These are phyloP conservation scores for Mallotus repandus DNA, from an alignment of 441 rosid genomes.

Conservation along the genomic window DNA sequence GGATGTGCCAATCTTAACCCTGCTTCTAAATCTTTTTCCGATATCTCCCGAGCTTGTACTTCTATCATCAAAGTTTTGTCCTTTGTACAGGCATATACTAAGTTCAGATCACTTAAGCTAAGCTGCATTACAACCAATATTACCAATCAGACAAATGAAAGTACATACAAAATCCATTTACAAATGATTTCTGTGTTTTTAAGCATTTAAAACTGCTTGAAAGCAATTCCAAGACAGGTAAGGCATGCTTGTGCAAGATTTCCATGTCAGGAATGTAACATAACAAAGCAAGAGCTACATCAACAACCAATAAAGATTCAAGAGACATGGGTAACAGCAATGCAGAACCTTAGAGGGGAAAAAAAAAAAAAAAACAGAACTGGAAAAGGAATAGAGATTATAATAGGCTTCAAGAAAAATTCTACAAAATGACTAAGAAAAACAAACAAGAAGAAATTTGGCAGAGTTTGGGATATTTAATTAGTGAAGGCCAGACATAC, in stretches of 20 bases:
- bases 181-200: background rate
- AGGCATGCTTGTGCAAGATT: background rate
- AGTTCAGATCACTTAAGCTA: constrained; percentile 81
- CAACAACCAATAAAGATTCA: background rate
- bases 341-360: background rate
- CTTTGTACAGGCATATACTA: constrained; percentile 94
- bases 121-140: constrained; percentile 56
- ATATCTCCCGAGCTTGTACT: constrained; percentile 84
- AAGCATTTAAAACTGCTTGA: background rate
- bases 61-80: constrained; percentile 96
- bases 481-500: background rate
- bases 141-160: constrained; percentile 20
- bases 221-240: constrained; percentile 7
- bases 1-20: constrained; percentile 94
- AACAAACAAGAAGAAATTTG: background rate
- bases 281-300: constrained; percentile 1
- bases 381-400: background rate
- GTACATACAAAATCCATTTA: constrained; percentile 11
- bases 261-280: background rate
- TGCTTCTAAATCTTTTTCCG: constrained; percentile 86
- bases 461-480: background rate
- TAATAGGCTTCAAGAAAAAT: background rate
- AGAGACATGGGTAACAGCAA: background rate
- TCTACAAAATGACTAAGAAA: background rate
- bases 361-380: background rate